Evolutionary conservation across 805 yeast species (phyloP).

Genomic region (Diddensiella transvaalensis): DNA sequence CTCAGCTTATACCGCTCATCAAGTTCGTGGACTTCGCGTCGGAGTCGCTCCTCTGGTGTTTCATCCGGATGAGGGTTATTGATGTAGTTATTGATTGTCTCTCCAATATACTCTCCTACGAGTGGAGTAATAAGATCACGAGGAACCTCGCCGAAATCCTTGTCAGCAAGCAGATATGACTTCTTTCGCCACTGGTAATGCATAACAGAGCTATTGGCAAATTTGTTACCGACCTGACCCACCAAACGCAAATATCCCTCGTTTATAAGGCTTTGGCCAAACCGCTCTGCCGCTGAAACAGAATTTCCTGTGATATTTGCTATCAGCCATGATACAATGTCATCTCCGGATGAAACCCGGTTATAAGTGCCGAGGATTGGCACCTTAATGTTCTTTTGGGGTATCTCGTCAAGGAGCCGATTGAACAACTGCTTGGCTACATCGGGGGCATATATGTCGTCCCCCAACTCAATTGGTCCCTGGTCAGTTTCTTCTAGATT

Average conservation of each 20-base stretch:
- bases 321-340: slow-evolving; percentile 58
- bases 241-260: slow-evolving; percentile 59
- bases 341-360: slow-evolving; percentile 57
- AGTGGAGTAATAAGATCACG: slow-evolving; percentile 21
- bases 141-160: slow-evolving; percentile 16
- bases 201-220: slow-evolving; percentile 71
- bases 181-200: slow-evolving; percentile 77
- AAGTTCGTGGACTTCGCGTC: slow-evolving; percentile 53
- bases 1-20: slow-evolving; percentile 55
- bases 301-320: slow-evolving; percentile 42
- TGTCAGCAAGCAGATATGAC: slow-evolving; percentile 55
- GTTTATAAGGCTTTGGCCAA: slow-evolving; percentile 69
- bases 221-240: slow-evolving; percentile 56
- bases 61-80: slow-evolving; percentile 41
- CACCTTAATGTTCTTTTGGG: slow-evolving; percentile 52
- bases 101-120: slow-evolving; percentile 33
- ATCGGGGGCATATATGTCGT: slow-evolving; percentile 35
- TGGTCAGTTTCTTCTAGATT: not conserved
- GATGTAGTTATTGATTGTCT: slow-evolving; percentile 27
- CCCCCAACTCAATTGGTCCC: slow-evolving; percentile 30
- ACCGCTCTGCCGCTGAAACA: slow-evolving; percentile 58
- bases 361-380: slow-evolving; percentile 68
- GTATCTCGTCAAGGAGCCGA: slow-evolving; percentile 47
- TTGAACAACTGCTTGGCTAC: slow-evolving; percentile 42
- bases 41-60: slow-evolving; percentile 48